Base-by-base conservation (phyloP, 495 filamentous ascomycete species). In the Neurospora sublineolata region DNA sequence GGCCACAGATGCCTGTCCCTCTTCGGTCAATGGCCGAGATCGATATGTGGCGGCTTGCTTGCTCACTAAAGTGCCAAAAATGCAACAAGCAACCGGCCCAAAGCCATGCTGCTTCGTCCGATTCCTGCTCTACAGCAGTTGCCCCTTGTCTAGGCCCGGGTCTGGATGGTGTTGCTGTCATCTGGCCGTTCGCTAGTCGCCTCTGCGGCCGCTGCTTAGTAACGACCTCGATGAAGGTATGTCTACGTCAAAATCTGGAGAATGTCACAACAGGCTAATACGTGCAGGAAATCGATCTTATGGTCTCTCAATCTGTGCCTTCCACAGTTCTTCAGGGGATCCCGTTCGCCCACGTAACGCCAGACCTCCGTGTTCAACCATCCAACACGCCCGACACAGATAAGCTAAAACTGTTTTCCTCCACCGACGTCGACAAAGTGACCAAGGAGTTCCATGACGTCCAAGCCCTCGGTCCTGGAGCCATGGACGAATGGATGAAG, bases 401-500 rank as follows among this genome's bases (percentile, higher is more conserved):
- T 3, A 79, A 80, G 68, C 75, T 80, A 2, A 93, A 92, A 77
- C 79, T 84, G 33, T 93, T 88, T 76, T 87, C 83, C 72, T 85
- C 88, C 38, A 75, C 79, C 18, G 87, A 93, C 71, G 80, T 92
- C 14, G 77, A 83, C 33, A 76, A 72, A 3, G 84, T 93, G 44
- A 82, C 84, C 69, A 71, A 78, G 64, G 86, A 90, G 70, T 87
- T 91, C 69, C 77, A 84, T 27, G 81, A 86, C 1, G 90, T 87
- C 64, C 86, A 84, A 70, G 80, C 82, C 11, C 85, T 89, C 76
- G 90, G 90, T 27, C 70, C 81, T 5, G 88, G 89, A 18, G 84
- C 88, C 10, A 84, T 85, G 20, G 89, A 90, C 64, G 91, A 93
- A 77, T 94, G 92, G 91, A 79, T 89, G 7, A 93, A 92, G 78